Evolutionary conservation across 2,329 filamentous ascomycete species (phyloP).

Genomic region (Colletotrichum acutatum): DNA sequence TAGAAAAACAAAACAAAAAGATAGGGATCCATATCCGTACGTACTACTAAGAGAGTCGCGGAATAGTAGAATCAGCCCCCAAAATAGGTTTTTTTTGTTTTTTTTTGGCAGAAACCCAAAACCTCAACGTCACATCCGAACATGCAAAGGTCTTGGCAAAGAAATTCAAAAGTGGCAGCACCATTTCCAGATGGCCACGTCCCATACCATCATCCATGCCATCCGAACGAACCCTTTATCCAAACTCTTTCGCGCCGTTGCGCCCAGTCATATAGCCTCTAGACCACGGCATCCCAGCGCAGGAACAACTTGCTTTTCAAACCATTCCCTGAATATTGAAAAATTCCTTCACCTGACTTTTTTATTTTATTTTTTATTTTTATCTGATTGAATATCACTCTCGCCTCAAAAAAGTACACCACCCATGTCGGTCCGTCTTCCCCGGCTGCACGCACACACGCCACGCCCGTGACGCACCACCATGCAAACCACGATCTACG

Average conservation of each 20-base stretch:
- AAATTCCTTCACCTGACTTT: not conserved
- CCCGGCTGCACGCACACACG: not conserved
- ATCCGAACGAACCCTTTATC: not conserved
- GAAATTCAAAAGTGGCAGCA: not conserved
- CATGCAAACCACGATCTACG: not conserved
- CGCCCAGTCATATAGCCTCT: too few species aligned
- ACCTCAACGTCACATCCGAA: not conserved
- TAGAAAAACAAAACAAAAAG: not conserved
- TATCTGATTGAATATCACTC: not conserved
- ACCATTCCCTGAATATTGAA: not conserved
- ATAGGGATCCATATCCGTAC: too few species aligned
- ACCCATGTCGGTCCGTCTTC: not conserved
- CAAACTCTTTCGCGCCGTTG: not conserved
- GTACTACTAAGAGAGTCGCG: too few species aligned
- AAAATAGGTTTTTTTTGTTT: not conserved
- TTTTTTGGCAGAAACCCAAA: not conserved
- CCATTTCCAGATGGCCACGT: not conserved
- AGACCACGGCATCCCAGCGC: not conserved
- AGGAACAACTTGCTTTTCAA: not conserved
- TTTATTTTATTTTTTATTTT: too few species aligned
- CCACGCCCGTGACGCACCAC: not conserved
- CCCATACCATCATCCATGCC: not conserved
- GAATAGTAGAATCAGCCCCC: too few species aligned
- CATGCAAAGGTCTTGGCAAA: not conserved
- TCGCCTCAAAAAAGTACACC: too few species aligned